Evolutionary conservation across 495 filamentous ascomycete species (phyloP), one percentile per base, ranked within the genome.

Genomic region (Xylaria curta): DNA sequence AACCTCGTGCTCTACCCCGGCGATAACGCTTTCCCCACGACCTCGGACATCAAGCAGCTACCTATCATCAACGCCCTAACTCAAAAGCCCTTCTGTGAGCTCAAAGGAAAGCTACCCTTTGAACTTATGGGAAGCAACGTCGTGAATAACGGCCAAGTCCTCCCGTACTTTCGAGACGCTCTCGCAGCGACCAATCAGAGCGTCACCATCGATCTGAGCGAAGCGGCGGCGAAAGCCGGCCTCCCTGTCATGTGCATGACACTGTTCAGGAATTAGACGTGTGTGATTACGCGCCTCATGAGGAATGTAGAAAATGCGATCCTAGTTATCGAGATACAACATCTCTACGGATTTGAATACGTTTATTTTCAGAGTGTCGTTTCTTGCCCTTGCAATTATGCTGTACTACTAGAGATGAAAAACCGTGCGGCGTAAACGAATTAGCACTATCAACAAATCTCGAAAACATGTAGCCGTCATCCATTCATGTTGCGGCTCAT

Each of bases 1-100:
- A 80, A 92, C 78, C 79, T 94, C 10, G 76, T 82, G 17, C 84
- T 93, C 38, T 74, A 73, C 10, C 91, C 91, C 0, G 91, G 92
- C 66, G 12, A 74, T 64, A 93, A 92, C 82, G 78, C 76, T 56
- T 75, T 89, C 65, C 76, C 80, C 13, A 87, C 93, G 82, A 82
- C 79, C 59, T 84, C 89, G 31, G 85, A 76, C 17, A 82, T 91
- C 61, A 77, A 89, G 68, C 80, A 89, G 62, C 70, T 72, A n/a
- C 66, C 79, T 6, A 81, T 93, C 66, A 49, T 91, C 28, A 46
- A 82, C 8, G 76, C 87, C 4, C 65, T 79, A 1, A 73, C 75
- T 2, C 74, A 75, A 46, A 70, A 76, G 54, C 79, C 82, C 28
- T 82, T 79, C 28, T 90, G 87, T 78, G 80, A 84, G 64, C 68